Conservation (phyloP, 345 rosid genomes). For the Rhizophora apiculata region DNA sequence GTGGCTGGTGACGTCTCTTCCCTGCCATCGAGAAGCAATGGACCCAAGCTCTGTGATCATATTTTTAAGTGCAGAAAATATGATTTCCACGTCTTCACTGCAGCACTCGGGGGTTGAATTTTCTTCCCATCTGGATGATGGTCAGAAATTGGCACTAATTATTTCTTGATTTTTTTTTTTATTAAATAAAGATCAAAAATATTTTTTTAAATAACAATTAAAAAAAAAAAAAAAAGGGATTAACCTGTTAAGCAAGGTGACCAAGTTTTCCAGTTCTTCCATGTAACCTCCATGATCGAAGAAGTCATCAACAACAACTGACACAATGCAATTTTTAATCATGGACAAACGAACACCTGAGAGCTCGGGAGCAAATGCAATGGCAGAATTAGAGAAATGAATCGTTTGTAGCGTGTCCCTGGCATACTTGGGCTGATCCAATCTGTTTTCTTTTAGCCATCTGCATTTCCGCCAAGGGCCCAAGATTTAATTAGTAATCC, state of each 20-base stretch:
- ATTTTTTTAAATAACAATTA: too few species aligned
- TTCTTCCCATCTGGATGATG: slow-evolving; percentile 18
- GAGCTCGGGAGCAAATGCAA: slow-evolving; percentile 4
- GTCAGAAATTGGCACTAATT: neutral
- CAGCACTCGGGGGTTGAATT: slow-evolving; percentile 1
- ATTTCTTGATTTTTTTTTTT: neutral
- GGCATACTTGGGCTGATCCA: slow-evolving; percentile 14
- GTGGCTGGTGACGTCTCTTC: slow-evolving; percentile 6
- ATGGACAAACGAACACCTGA: slow-evolving; percentile 10
- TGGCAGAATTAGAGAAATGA: slow-evolving; percentile 10
- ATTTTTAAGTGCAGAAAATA: slow-evolving; percentile 14
- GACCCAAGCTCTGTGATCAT: slow-evolving; percentile 11
- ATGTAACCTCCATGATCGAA: slow-evolving; percentile 16
- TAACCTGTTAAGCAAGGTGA: slow-evolving; percentile 11
- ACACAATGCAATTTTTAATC: slow-evolving; percentile 12
- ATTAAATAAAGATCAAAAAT: too few species aligned
- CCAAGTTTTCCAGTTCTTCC: slow-evolving; percentile 16
- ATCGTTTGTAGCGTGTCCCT: slow-evolving; percentile 11
- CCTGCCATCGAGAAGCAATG: slow-evolving; percentile 10
- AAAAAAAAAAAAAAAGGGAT: neutral
- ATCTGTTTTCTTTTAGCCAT: slow-evolving; percentile 11
- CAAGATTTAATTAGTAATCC: neutral
- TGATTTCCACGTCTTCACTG: slow-evolving; percentile 14
- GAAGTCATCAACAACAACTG: slow-evolving; percentile 15
- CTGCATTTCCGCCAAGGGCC: neutral